These are phyloP conservation scores for Annona squamosa DNA, from an alignment of 164 flowering plant genomes.

Conservation along the genomic window DNA sequence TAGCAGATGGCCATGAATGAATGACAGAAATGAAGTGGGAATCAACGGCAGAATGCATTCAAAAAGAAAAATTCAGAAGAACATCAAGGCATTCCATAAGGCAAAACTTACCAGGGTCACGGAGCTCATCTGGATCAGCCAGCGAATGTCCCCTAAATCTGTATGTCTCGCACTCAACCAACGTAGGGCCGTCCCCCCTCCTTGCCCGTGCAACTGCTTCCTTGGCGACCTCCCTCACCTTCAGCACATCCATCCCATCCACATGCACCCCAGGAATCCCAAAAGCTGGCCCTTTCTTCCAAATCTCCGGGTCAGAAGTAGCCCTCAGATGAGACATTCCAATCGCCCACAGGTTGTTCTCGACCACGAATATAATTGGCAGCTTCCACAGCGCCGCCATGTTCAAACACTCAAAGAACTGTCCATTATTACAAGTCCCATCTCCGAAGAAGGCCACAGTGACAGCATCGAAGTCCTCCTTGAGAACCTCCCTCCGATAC, in stretches of 20 bases:
- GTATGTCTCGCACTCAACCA: conserved; percentile 94
- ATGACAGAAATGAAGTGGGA: background rate
- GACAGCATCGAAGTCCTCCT: conserved; percentile 67
- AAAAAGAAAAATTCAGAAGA: background rate
- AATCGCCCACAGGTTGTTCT: conserved; percentile 98
- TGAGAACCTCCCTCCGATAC: conserved; percentile 73
- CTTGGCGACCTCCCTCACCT: conserved; percentile 93
- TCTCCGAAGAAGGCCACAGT: conserved; percentile 89
- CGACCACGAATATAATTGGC: conserved; percentile 92
- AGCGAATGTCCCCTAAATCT: conserved; percentile 94
- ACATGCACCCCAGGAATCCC: conserved; percentile 97
- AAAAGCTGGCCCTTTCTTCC: conserved; percentile 88
- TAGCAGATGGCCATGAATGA: background rate
- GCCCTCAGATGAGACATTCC: conserved; percentile 96
- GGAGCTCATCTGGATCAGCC: conserved; percentile 99
- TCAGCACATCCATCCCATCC: conserved; percentile 99
- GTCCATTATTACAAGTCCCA: conserved; percentile 90
- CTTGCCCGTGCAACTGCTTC: conserved; percentile 87
- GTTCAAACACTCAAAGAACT: conserved; percentile 95
- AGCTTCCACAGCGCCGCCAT: conserved; percentile 96
- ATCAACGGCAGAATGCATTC: conserved; percentile 1
- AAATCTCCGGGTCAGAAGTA: conserved; percentile 88
- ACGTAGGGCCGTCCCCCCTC: conserved; percentile 91
- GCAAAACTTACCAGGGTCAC: conserved; percentile 76
- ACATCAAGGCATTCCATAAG: background rate